A percentile compares a stretch with the other conserved stretches of the same genome.
These are phyloP conservation scores for Bathelium albidoporum DNA, from an alignment of 495 filamentous ascomycete species.

Conservation along the genomic window DNA sequence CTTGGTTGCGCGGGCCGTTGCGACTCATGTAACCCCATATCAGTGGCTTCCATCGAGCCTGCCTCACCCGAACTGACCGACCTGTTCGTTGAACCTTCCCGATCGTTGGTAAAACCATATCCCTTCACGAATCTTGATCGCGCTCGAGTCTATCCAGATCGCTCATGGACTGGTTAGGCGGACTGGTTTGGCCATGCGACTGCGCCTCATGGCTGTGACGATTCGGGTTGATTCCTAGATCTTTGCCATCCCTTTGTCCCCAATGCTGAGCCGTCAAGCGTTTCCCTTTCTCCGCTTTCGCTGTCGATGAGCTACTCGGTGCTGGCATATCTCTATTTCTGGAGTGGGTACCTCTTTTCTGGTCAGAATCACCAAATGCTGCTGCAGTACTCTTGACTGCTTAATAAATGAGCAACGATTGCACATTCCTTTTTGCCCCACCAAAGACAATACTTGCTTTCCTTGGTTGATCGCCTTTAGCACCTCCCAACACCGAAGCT, in stretches of 20 bases:
- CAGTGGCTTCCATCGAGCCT: neutral
- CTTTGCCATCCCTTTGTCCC: neutral
- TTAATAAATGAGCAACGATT: neutral
- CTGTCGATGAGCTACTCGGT: neutral
- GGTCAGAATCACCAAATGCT: neutral
- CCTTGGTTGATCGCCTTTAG: neutral
- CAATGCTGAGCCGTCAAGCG: neutral
- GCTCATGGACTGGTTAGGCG: neutral
- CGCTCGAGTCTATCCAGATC: neutral
- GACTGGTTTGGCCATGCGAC: neutral
- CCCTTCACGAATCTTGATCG: neutral
- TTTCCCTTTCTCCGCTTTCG: neutral
- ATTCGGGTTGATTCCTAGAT: neutral
- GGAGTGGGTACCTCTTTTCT: neutral
- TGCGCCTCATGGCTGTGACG: neutral
- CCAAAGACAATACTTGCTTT: neutral
- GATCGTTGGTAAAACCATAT: neutral
- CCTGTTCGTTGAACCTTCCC: neutral
- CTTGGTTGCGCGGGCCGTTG: conserved; percentile 6
- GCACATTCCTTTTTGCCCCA: neutral
- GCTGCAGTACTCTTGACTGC: neutral
- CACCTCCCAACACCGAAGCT: neutral
- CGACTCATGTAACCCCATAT: conserved; percentile 4
- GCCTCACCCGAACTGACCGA: neutral
- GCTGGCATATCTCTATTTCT: neutral